Conservation (phyloP, 306 rosid species). For the Trifolium repens region DNA sequence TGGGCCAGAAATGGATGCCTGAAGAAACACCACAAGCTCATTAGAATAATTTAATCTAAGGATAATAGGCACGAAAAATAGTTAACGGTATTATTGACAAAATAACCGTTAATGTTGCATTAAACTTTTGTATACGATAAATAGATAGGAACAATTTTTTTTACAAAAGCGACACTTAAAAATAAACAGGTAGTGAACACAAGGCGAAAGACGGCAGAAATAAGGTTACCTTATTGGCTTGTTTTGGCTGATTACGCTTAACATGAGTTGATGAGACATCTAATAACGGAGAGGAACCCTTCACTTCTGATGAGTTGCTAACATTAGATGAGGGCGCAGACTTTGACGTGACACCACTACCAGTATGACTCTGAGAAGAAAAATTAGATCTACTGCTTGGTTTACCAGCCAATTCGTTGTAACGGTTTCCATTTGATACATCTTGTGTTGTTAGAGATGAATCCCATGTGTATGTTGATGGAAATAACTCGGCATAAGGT, state of each 20-base stretch:
- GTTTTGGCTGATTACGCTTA: slow-evolving; percentile 56
- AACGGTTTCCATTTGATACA: slow-evolving; percentile 50
- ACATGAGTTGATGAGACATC: slow-evolving; percentile 59
- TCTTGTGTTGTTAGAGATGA: slow-evolving; percentile 54
- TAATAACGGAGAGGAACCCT: slow-evolving; percentile 43
- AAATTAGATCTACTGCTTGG: slow-evolving; percentile 52
- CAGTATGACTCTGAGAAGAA: slow-evolving; percentile 53
- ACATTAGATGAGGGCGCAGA: slow-evolving; percentile 44
- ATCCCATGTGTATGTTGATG: slow-evolving; percentile 60
- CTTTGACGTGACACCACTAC: slow-evolving; percentile 46
- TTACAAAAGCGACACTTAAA: background rate
- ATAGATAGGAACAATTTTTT: background rate
- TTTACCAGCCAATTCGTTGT: slow-evolving; percentile 49
- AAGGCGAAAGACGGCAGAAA: background rate
- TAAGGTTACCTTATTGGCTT: slow-evolving; percentile 60
- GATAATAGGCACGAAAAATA: background rate
- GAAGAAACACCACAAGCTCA: slow-evolving; percentile 40
- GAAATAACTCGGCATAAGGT: slow-evolving; percentile 58
- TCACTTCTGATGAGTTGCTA: slow-evolving; percentile 39
- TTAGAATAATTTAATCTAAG: slow-evolving; percentile 36
- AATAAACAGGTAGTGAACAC: background rate
- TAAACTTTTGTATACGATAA: background rate
- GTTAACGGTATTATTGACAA: background rate
- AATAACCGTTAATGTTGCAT: background rate
- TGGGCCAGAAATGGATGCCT: slow-evolving; percentile 54